Base-by-base conservation (phyloP, 1,284 basidiomycete genomes). In the Calocybe gambosa region DNA sequence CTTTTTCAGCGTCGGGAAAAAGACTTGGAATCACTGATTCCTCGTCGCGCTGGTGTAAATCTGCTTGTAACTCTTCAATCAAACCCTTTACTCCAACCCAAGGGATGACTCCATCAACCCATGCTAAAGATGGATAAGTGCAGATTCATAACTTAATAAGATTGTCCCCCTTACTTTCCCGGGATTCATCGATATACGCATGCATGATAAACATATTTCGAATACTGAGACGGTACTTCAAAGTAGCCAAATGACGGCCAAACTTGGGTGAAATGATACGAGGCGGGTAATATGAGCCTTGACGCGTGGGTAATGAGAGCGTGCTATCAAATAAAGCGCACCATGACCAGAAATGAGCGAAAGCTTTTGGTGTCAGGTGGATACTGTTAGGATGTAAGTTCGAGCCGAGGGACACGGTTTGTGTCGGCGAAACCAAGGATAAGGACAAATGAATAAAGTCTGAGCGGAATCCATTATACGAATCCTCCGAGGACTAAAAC, bases 391-490 rank as follows among this genome's bases (percentile, higher is more conserved):
- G 64, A 47, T 43, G 52, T 44, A 53, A 49, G 53, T 60, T 56
- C 51, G 53, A 62, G 19, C 47, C 42, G 15, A 39, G 37, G 48
- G 58, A 55, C 46, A 63, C 51, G 55, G 56, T 46, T 25, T 49
- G 60, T 55, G 39, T 60, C 3, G 79, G 83, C 4, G 90, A 90
- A 29, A 80, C 79, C 50, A 97, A 71, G 0, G 93, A 97, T 39
- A 95, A 74, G 0, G 93, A 93, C 45, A 96, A 78, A 66, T 99
- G 95, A 49, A 97, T 84, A 62, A 92, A 96, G 65, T 98, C 87
- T 6, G 93, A 96, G 26, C 95, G 82, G 68, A 97, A 98, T 1
- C 80, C 88, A 49, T 80, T 79, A 64, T 82, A 97, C 0, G 93
- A 94, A 66, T 99, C 94, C 31, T 74, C 65, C 18, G 59, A 50